phyloP scores from a whole-genome alignment of 2,329 filamentous ascomycete genomes.

The Fusarium nygamai region DNA sequence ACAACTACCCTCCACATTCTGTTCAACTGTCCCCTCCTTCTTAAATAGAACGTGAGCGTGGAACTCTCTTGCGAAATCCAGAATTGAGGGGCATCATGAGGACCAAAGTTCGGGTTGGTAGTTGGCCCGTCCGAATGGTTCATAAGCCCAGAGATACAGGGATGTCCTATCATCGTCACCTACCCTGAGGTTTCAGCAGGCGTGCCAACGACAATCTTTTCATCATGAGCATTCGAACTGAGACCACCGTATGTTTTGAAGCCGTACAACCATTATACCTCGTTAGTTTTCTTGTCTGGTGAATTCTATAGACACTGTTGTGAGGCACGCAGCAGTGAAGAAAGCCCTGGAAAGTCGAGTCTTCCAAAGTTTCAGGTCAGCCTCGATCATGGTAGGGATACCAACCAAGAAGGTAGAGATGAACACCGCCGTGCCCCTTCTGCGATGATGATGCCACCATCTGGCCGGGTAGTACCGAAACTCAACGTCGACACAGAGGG shows the following conservation, averaged over 20 bases:
- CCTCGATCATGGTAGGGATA: neutral
- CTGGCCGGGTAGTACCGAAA: neutral
- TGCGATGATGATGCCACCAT: neutral
- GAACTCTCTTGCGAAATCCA: conserved; percentile 2
- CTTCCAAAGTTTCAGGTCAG: neutral
- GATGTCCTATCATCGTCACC: neutral
- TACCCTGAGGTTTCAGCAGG: conserved; percentile 4
- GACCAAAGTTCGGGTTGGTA: neutral
- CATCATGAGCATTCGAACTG: neutral
- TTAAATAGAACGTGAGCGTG: conserved; percentile 12
- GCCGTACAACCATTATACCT: neutral
- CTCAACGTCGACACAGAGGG: neutral
- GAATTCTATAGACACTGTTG: neutral
- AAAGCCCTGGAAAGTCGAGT: neutral
- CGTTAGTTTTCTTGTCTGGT: neutral
- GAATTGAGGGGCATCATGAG: conserved; percentile 9
- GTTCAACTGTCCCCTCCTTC: neutral
- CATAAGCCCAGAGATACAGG: neutral
- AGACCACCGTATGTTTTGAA: neutral
- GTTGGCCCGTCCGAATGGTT: conserved; percentile 1
- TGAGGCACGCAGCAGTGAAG: neutral
- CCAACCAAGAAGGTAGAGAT: neutral
- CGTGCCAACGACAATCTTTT: neutral
- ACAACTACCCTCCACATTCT: neutral
- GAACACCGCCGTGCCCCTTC: neutral